Evolutionary conservation across 1,139 yeast genomes (phyloP).

Genomic region (Geotrichum macrosporum): DNA sequence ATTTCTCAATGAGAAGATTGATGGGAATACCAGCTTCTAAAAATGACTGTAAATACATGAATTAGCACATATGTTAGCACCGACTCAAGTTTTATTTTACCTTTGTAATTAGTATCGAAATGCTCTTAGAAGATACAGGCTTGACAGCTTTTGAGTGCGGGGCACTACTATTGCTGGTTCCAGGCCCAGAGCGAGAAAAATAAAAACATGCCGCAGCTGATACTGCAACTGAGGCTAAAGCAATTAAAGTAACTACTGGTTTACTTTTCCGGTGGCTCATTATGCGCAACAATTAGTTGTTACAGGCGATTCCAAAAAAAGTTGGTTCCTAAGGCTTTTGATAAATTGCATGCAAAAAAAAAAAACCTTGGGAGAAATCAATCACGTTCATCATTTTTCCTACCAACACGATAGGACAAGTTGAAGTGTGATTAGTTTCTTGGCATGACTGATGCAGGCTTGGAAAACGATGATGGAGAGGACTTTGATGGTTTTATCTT

Average conservation of each 20-base stretch:
- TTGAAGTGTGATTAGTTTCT: no score
- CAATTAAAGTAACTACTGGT: background rate
- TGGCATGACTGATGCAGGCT: conserved; percentile 1
- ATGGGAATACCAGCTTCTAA: conserved; percentile 30
- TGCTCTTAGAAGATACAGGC: conserved; percentile 16
- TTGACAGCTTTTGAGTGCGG: conserved; percentile 1
- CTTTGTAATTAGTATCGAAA: conserved; percentile 27
- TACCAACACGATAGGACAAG: no score
- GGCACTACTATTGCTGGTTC: background rate
- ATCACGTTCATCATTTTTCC: no score
- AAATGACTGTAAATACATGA: conserved; percentile 17
- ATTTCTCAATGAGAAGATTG: conserved; percentile 24
- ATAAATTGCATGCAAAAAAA: no score
- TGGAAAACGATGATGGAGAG: conserved; percentile 4
- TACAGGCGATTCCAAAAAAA: no score
- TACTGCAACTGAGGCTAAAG: conserved; percentile 1
- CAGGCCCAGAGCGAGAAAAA: background rate
- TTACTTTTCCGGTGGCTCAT: conserved; percentile 1
- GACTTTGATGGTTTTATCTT: conserved; percentile 20
- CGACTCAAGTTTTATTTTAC: conserved; percentile 12
- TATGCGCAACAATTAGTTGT: no score
- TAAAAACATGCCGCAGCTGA: conserved; percentile 3
- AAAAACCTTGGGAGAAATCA: no score
- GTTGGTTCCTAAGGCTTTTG: no score
- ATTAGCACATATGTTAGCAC: background rate